Conservation (phyloP, 768 basidiomycete species). For the Kwoniella dejecticola region DNA sequence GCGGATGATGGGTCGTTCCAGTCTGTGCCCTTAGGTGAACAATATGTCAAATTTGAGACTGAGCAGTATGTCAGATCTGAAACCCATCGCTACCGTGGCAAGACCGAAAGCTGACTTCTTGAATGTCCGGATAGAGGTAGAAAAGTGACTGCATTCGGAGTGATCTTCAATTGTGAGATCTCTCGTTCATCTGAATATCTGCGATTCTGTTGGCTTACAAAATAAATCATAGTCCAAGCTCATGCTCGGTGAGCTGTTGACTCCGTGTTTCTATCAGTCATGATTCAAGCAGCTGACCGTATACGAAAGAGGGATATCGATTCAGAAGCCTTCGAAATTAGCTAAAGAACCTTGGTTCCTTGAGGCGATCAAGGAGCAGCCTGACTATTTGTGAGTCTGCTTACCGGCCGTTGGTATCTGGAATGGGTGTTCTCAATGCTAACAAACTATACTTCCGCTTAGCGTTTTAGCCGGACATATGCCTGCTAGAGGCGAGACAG, state of each 20-base stretch:
- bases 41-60: conserved; percentile 67
- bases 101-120: conserved; percentile 3
- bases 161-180: conserved; percentile 67
- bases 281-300: too few species aligned
- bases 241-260: conserved; percentile 59
- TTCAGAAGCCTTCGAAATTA: conserved; percentile 73
- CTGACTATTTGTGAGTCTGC: conserved; percentile 67
- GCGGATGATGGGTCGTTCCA: conserved; percentile 56
- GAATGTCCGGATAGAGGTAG: conserved; percentile 60
- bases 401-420: too few species aligned
- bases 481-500: conserved; percentile 65
- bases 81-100: neutral
- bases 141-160: conserved; percentile 75
- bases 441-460: neutral
- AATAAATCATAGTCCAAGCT: conserved; percentile 28
- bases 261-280: conserved; percentile 1
- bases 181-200: too few species aligned
- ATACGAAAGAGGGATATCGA: conserved; percentile 66
- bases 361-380: conserved; percentile 75
- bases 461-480: conserved; percentile 67
- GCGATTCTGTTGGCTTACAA: too few species aligned
- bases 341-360: conserved; percentile 80
- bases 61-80: neutral
- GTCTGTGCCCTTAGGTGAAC: conserved; percentile 57
- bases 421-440: too few species aligned